Percentiles rank a stretch among this genome's conserved stretches.
phyloP scores from a whole-genome alignment of 352 stramenopile species.

The Phytophthora constricta region DNA sequence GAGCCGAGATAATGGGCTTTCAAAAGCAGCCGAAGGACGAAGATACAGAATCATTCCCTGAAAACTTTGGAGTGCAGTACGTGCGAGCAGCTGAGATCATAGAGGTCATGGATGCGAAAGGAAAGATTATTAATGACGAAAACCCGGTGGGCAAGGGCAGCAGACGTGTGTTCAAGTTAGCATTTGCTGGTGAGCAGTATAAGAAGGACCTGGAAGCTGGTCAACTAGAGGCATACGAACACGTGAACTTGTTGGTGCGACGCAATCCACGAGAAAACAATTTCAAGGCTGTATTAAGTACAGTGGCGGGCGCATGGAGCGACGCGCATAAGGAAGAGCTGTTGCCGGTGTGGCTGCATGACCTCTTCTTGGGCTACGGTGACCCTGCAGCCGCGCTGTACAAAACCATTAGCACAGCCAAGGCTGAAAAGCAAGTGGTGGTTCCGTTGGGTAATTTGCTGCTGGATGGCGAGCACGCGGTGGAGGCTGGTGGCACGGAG shows the following conservation, averaged over 20 bases:
- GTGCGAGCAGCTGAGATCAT: constrained; percentile 85
- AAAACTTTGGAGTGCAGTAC: constrained; percentile 89
- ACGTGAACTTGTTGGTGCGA: constrained; percentile 95
- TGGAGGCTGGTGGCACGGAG: constrained; percentile 41
- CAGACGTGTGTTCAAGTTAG: constrained; percentile 89
- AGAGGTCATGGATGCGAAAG: constrained; percentile 82
- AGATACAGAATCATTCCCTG: constrained; percentile 71
- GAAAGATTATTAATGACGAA: constrained; percentile 56
- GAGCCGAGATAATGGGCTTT: constrained; percentile 68
- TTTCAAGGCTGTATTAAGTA: constrained; percentile 95
- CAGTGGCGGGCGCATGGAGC: constrained; percentile 54
- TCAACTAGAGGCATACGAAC: constrained; percentile 77
- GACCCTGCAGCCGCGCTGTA: constrained; percentile 87
- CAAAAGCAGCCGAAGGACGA: constrained; percentile 15
- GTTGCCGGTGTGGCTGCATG: constrained; percentile 94
- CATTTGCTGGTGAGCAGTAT: constrained; percentile 95
- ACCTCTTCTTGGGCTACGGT: constrained; percentile 95
- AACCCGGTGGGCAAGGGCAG: constrained; percentile 55
- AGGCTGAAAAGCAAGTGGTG: constrained; percentile 35
- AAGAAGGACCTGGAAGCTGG: constrained; percentile 84
- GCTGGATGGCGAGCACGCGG: constrained; percentile 52
- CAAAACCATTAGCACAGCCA: constrained; percentile 59
- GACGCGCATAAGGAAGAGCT: constrained; percentile 44
- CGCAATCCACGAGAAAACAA: constrained; percentile 92
- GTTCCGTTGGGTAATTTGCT: constrained; percentile 54